Percentiles rank a stretch among this genome's conserved stretches.
Evolutionary conservation across 2,329 filamentous ascomycete species (phyloP).

Genomic region (Cladobotryum mycophilum): DNA sequence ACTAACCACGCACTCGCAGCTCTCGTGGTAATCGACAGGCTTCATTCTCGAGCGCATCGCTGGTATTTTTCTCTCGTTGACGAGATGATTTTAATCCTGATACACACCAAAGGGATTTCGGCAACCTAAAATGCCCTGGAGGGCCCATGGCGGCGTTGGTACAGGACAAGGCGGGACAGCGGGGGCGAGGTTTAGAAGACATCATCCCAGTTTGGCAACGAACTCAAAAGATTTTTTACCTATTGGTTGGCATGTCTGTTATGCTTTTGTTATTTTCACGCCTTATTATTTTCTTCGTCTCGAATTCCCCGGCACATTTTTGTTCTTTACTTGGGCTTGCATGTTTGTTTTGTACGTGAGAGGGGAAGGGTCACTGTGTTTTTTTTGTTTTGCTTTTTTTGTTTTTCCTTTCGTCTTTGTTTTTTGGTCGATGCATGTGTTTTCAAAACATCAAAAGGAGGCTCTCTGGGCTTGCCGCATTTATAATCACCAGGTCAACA

Average conservation of each 20-base stretch:
- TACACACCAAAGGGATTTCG: not conserved
- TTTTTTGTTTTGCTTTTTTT: too few relatives aligned
- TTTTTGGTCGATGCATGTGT: too few relatives aligned
- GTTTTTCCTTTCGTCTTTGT: too few relatives aligned
- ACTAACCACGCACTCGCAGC: slow-evolving; percentile 1
- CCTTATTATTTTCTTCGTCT: slow-evolving; percentile 2
- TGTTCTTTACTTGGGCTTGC: not conserved
- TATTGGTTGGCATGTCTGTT: slow-evolving; percentile 7
- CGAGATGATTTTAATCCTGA: slow-evolving; percentile 11
- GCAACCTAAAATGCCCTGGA: not conserved
- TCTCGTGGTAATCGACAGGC: slow-evolving; percentile 2
- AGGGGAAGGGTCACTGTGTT: too few relatives aligned
- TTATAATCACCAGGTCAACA: slow-evolving; percentile 1
- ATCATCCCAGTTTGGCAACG: slow-evolving; percentile 26
- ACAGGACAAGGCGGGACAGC: not conserved
- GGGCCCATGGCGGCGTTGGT: not conserved
- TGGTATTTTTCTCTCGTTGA: slow-evolving; percentile 13
- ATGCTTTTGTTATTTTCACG: not conserved
- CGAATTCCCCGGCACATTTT: not conserved
- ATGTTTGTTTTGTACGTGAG: not conserved
- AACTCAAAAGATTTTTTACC: slow-evolving; percentile 15
- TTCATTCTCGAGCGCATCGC: not conserved
- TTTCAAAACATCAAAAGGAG: not conserved
- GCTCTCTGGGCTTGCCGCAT: not conserved
- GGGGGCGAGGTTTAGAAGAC: slow-evolving; percentile 11